phyloP scores from a whole-genome alignment of 2,329 filamentous ascomycete genomes.

The Colletotrichum navitas region DNA sequence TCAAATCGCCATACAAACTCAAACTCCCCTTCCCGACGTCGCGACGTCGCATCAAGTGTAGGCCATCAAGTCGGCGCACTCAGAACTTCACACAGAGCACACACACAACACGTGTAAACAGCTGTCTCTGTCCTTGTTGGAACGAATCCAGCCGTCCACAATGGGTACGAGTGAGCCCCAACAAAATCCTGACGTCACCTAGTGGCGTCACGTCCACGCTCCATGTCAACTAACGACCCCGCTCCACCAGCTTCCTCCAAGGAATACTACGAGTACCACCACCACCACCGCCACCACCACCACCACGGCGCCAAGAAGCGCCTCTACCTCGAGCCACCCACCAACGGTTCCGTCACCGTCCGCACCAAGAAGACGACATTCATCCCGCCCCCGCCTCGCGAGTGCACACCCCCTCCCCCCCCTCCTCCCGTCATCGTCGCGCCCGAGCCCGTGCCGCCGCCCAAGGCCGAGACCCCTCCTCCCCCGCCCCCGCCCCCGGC shows the following conservation, averaged over 20 bases:
- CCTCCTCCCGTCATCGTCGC: slow-evolving; percentile 45
- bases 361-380: slow-evolving; percentile 55
- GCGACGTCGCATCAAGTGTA: slow-evolving; percentile 9
- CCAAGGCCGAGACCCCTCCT: slow-evolving; percentile 39
- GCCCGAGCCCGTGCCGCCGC: slow-evolving; percentile 43
- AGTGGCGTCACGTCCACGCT: not conserved
- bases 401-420: slow-evolving; percentile 48
- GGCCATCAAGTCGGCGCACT: slow-evolving; percentile 28
- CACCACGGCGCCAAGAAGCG: slow-evolving; percentile 54
- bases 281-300: slow-evolving; percentile 46
- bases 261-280: slow-evolving; percentile 41
- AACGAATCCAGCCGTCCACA: slow-evolving; percentile 35
- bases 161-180: slow-evolving; percentile 39
- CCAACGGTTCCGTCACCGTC: slow-evolving; percentile 53
- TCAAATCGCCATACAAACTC: not conserved
- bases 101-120: not conserved
- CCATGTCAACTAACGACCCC: not conserved
- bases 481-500: slow-evolving; percentile 44
- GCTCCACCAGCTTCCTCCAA: slow-evolving; percentile 33
- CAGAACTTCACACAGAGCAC: slow-evolving; percentile 7
- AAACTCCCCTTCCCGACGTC: not conserved
- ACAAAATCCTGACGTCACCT: slow-evolving; percentile 8
- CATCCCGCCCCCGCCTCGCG: slow-evolving; percentile 51
- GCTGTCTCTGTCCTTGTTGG: slow-evolving; percentile 11
- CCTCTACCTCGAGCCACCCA: slow-evolving; percentile 57